Base-by-base conservation (phyloP, 2,329 filamentous ascomycete species). In the Pseudopithomyces chartarum region DNA sequence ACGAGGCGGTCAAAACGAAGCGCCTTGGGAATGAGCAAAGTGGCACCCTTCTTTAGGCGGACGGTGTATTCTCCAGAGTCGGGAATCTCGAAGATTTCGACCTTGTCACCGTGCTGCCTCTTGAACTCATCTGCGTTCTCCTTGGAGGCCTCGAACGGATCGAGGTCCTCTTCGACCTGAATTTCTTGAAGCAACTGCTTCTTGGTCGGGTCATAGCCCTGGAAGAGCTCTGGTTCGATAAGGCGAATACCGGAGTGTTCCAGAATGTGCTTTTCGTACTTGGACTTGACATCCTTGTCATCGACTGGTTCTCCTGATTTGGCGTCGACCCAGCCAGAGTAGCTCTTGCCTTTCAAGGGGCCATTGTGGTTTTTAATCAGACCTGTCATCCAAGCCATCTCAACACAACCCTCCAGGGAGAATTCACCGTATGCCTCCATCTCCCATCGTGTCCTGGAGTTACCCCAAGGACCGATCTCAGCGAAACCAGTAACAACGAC, bases 351-450 rank as follows among this genome's bases (percentile, higher is more conserved):
- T 82, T 99, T 99, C 76, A 99, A 87, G 32, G 89, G 88, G 17
- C 95, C 95, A 68, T 98, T 98, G 82, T 97, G 91, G 78, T 99
- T 96, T 84, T 94, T 97, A 82, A 99, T 98, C 58, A 98, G 87
- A 73, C 95, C 95, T 94, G 98, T 99, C 78, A 99, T 92, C 95
- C 95, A 99, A 32, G 95, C 93, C 95, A 99, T 99, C 79, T 99
- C 95, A 58, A 99, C 90, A 71, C 95, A 98, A 29, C 95, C 95
- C 78, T 99, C 96, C 13, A 99, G 86, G 8, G 95, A 98, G 81
- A 99, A 99, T 73, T 97, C 86, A 73, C 95, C 95, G 65, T 93
- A 88, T 1, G 95, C 93, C 78, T 99, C 95, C 94, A 99, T 99
- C 82, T 99, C 95, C 95, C 95, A 99, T 60, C 95, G 88, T 44